A percentile compares a stretch with the other conserved stretches of the same genome.
Evolutionary conservation across 2,329 filamentous ascomycete species (phyloP).

Genomic region (Fusarium veterinarium): DNA sequence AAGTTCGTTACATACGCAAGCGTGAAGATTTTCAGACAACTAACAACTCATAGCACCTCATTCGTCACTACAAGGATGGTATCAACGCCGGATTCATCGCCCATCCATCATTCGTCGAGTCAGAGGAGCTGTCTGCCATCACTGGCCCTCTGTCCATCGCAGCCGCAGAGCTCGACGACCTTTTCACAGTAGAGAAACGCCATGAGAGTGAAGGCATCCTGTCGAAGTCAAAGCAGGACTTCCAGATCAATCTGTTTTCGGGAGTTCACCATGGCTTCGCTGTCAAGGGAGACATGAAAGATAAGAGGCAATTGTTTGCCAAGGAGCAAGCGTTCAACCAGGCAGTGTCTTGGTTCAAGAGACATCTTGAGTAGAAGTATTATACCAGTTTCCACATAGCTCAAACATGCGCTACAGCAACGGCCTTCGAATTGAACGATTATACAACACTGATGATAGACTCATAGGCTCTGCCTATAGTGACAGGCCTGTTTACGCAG

Average conservation of each 20-base stretch:
- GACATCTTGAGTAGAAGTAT: not conserved
- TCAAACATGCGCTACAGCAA: not conserved
- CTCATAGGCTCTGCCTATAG: not conserved
- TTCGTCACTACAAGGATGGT: conserved; percentile 70
- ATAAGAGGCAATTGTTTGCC: conserved; percentile 71
- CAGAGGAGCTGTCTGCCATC: conserved; percentile 73
- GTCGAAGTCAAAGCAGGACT: conserved; percentile 65
- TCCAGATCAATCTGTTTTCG: conserved; percentile 82
- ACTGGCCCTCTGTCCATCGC: conserved; percentile 76
- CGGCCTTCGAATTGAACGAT: not conserved
- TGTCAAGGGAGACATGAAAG: conserved; percentile 70
- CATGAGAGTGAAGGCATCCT: conserved; percentile 74
- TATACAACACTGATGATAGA: not conserved
- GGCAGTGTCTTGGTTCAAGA: conserved; percentile 77
- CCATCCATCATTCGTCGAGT: conserved; percentile 80
- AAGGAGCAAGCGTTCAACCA: conserved; percentile 87
- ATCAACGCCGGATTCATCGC: conserved; percentile 79
- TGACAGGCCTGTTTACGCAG: not conserved
- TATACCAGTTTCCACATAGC: not conserved
- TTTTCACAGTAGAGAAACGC: conserved; percentile 73
- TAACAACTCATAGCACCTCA: conserved; percentile 64
- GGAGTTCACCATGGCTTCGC: conserved; percentile 80
- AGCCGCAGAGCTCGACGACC: conserved; percentile 71
- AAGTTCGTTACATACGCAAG: conserved; percentile 54
- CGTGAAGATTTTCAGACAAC: fast-evolving